Evolutionary conservation across 164 flowering plant genomes (phyloP), one percentile per base, ranked within the genome.

Genomic region (Annona squamosa): DNA sequence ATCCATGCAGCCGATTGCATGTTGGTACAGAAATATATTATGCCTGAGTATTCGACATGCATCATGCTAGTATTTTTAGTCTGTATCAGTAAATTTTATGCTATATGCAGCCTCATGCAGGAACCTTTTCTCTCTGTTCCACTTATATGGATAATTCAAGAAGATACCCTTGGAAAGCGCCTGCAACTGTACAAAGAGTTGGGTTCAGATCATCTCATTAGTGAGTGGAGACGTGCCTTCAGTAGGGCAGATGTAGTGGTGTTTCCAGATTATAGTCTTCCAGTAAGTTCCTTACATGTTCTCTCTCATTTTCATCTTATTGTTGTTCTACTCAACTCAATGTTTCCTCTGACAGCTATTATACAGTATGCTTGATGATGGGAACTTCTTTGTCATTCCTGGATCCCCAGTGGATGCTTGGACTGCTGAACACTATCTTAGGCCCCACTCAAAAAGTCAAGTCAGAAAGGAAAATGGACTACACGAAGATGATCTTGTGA

Each of bases 21-120:
- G 61, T 56, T 56, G 6, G 6, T 56, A 13, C 13, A 13, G 37
- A 26, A 26, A 26, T 26, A 26, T 26, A 26, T 56, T 56, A 56
- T 56, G 12, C 61, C 61, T 56, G 6, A 56, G 61, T 56, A 6
- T 56, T 5, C 1, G 37, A 26, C 37, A 26, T 52, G 9, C 13
- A 52, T 16, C 13, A 16, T 52, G 59, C 9, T 5, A 6, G 59
- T 68, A 5, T 68, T 6, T 46, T 46, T 17, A 16, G 7, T 68
- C n/a, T 68, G 3, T 46, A 16, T 5, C 41, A 44, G 19, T 42
- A 41, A 12, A 46, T 5, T 86, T 84, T 83, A 86, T 84, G 84
- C 88, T 78, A 81, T 86, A 67, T 93, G 97, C 99, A 96, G 99
- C 91, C 94, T 96, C 77, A 87, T 91, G 97, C 98, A 91, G 94